phyloP scores from a whole-genome alignment of 345 rosid genomes.

The Citrus cavaleriei region DNA sequence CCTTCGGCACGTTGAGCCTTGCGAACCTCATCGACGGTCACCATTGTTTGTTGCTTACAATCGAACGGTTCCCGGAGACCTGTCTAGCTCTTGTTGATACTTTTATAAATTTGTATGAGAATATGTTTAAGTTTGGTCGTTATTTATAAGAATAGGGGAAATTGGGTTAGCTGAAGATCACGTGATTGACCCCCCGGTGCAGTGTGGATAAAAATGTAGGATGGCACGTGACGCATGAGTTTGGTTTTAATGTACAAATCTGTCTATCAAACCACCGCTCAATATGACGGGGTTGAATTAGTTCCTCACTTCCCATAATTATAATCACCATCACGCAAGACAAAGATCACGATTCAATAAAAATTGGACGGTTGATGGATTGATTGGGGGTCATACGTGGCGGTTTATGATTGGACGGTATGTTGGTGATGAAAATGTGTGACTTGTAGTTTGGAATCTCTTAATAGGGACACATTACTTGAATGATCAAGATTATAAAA shows the following conservation, averaged over 20 bases:
- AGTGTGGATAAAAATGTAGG: neutral
- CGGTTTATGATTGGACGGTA: neutral
- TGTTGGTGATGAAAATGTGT: neutral
- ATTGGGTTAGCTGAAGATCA: constrained; percentile 4
- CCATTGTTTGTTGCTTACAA: constrained; percentile 18
- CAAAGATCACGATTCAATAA: neutral
- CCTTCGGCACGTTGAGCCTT: constrained; percentile 42
- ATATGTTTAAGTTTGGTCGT: neutral
- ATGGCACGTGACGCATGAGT: constrained; percentile 10
- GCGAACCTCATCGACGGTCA: constrained; percentile 38
- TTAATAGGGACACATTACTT: neutral
- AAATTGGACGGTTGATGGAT: neutral
- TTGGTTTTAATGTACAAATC: neutral
- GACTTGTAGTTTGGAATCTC: neutral
- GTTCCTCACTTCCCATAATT: neutral
- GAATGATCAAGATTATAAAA: neutral
- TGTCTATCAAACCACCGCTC: neutral
- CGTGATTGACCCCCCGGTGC: neutral
- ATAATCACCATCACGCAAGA: too few species aligned
- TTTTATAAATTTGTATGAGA: neutral
- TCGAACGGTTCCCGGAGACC: neutral
- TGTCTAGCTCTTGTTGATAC: neutral
- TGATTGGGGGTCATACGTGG: neutral
- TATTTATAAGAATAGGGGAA: neutral
- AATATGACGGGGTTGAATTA: neutral